These are phyloP conservation scores for Fusarium vanettenii DNA, from an alignment of 2,329 filamentous ascomycete genomes.

Conservation along the genomic window DNA sequence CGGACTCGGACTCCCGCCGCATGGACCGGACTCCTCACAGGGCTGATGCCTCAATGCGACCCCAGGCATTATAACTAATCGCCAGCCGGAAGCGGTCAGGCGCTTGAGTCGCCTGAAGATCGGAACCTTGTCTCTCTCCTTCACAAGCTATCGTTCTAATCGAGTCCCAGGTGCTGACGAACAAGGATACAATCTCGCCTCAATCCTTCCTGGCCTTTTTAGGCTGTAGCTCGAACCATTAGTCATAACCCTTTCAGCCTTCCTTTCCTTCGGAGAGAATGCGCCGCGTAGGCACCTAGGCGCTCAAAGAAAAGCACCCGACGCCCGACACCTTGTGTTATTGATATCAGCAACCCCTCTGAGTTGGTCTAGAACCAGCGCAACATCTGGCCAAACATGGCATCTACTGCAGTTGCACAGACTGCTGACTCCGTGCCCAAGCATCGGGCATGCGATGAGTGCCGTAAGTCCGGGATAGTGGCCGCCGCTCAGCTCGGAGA, in stretches of 20 bases:
- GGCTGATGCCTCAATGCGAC: constrained; percentile 24
- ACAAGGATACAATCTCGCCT: background rate
- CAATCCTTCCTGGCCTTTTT: background rate
- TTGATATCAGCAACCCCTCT: background rate
- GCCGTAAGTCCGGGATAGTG: constrained; percentile 61
- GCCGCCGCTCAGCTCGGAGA: constrained; percentile 34
- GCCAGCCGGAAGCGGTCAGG: background rate
- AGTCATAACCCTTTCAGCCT: constrained; percentile 16
- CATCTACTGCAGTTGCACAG: constrained; percentile 22
- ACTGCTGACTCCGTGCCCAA: constrained; percentile 52
- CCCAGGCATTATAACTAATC: background rate
- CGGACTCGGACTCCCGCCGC: constrained; percentile 15
- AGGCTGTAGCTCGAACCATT: constrained; percentile 13
- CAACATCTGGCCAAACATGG: constrained; percentile 30
- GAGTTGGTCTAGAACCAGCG: background rate
- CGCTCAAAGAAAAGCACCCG: background rate
- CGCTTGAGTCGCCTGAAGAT: constrained; percentile 13
- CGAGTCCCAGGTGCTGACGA: background rate
- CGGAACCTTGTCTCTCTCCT: constrained; percentile 1
- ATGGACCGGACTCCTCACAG: constrained; percentile 18
- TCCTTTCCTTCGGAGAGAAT: background rate
- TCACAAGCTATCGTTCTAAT: background rate
- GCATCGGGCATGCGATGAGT: constrained; percentile 74
- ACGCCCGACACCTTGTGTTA: background rate
- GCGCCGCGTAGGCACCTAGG: background rate